phyloP scores from a whole-genome alignment of 1,284 basidiomycete species.

The Naganishia albida region DNA sequence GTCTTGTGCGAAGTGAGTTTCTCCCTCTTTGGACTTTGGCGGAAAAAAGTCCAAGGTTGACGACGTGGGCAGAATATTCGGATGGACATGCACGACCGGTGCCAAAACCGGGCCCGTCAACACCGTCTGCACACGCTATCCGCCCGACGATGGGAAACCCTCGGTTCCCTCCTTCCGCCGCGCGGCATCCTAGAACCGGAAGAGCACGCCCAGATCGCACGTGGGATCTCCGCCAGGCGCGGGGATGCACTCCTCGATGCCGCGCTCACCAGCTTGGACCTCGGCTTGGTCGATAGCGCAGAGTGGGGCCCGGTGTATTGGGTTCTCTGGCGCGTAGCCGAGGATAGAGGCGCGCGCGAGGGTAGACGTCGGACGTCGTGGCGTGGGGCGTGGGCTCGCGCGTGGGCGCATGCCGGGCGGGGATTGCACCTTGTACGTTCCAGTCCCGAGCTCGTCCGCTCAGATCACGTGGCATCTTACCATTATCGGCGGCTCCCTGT shows the following conservation, averaged over 20 bases:
- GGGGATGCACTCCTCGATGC: slow-evolving; percentile 18
- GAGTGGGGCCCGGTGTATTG: slow-evolving; percentile 16
- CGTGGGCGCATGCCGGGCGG: not conserved
- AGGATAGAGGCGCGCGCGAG: not conserved
- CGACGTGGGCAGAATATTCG: slow-evolving; percentile 1
- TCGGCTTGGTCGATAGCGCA: slow-evolving; percentile 5
- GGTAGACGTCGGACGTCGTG: not conserved
- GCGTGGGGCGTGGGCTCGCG: not conserved
- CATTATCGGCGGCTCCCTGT: too few species aligned
- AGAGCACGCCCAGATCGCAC: not conserved
- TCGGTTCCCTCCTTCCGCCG: not conserved
- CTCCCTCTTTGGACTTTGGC: not conserved
- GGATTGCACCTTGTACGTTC: slow-evolving; percentile 8
- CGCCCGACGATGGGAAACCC: slow-evolving; percentile 10
- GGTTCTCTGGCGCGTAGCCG: slow-evolving; percentile 3
- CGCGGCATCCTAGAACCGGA: not conserved
- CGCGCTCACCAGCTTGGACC: slow-evolving; percentile 10
- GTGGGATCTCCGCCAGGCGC: not conserved
- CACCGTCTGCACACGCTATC: slow-evolving; percentile 5
- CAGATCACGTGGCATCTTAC: too few species aligned
- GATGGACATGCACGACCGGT: slow-evolving; percentile 15
- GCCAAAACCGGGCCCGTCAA: slow-evolving; percentile 26
- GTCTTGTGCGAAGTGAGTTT: slow-evolving; percentile 6
- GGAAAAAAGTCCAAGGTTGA: not conserved
- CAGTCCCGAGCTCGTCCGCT: too few species aligned